Percentiles rank a stretch among this genome's conserved stretches.
Conservation (phyloP, 345 rosid species). For the Syzygium aromaticum region DNA sequence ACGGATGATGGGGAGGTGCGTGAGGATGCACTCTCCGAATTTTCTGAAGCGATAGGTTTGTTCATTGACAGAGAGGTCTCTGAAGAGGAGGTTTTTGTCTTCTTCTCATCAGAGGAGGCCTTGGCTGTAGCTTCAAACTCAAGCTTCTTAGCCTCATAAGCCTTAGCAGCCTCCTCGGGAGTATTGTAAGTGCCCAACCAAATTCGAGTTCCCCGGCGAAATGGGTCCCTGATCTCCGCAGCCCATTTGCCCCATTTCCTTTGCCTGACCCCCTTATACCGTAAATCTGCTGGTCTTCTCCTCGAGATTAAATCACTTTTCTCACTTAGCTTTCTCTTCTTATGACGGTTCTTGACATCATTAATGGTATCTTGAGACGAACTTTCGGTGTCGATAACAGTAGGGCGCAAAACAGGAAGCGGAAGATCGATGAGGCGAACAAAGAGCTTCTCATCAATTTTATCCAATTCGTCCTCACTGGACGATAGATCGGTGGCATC, state of each 20-base stretch:
- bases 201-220: slow-evolving; percentile 30
- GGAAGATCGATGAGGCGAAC: slow-evolving; percentile 55
- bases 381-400: slow-evolving; percentile 22
- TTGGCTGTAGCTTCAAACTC: slow-evolving; percentile 41
- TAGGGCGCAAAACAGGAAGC: not conserved
- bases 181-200: slow-evolving; percentile 87
- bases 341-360: slow-evolving; percentile 22
- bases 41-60: not conserved
- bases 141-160: slow-evolving; percentile 51
- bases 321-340: slow-evolving; percentile 3
- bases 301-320: not conserved
- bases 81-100: slow-evolving; percentile 4
- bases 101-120: slow-evolving; percentile 14
- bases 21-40: not conserved
- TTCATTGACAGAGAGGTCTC: slow-evolving; percentile 34
- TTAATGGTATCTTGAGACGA: slow-evolving; percentile 59
- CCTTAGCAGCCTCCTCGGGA: slow-evolving; percentile 67
- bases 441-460: slow-evolving; percentile 28
- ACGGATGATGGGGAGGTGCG: slow-evolving; percentile 40
- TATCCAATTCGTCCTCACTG: slow-evolving; percentile 60
- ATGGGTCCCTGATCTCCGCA: slow-evolving; percentile 73
- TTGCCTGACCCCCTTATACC: slow-evolving; percentile 52
- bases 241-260: slow-evolving; percentile 94
- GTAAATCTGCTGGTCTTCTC: slow-evolving; percentile 4
- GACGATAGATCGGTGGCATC: slow-evolving; percentile 87